Base-by-base conservation (phyloP, 345 rosid genomes). In the Camelina sativa region DNA sequence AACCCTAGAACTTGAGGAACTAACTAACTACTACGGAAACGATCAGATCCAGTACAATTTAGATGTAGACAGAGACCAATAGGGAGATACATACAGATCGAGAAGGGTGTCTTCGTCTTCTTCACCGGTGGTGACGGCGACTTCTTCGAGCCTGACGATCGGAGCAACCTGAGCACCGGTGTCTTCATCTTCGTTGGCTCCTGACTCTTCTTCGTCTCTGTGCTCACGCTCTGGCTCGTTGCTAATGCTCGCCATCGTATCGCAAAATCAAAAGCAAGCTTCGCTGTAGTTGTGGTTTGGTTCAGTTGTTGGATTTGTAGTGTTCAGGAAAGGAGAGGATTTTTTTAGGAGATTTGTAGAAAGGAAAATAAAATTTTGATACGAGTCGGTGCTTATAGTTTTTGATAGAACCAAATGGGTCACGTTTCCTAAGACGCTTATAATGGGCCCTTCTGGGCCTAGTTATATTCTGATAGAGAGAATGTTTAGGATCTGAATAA, bases 121-220 rank as follows among this genome's bases (percentile, higher is more conserved):
- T 74, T 92, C 98, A 63, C 98, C 96, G 37, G 98, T 90, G 50
- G 88, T 76, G 65, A 93, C 88, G 30, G 94, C 81, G 54, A 94
- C 89, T 56, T 91, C 96, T 80, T 94, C 97, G 0, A 91, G 92
- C 78, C 78, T 82, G 74, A 93, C 85, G 72, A 91, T 86, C 41
- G 98, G 97, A 38, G 97, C 96, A 13, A 93, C 82, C 74, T 88
- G 96, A 78, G 91, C 98, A 13, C 97, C 96, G 62, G 98, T 91
- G 79, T 94, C 98, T 80, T 93, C 98, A 50, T 93, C 98, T 7
- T 93, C 97, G 57, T 76, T 88, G 63, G 91, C 86, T 25, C 85
- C 86, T 1, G 86, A 74, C 13, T 86, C 91, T 62, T 86, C 96
- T 1, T 85, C 92, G 43, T 89, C 98, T 73, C 85, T 80, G 81